Evolutionary conservation across 2,329 filamentous ascomycete species (phyloP).

Genomic region (Claviceps maximensis): DNA sequence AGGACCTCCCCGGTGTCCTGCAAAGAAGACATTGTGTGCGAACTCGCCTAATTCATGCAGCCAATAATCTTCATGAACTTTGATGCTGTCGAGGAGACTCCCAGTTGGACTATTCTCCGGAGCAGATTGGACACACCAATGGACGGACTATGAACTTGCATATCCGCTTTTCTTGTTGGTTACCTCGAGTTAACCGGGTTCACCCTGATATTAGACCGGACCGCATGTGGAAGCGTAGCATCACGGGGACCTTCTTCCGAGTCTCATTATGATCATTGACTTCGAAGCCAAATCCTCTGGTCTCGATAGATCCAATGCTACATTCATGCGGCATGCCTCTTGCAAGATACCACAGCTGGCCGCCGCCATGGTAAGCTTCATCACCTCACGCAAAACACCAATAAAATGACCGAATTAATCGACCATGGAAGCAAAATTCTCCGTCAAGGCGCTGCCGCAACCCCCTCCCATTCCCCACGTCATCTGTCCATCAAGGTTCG

Average conservation of each 20-base stretch:
- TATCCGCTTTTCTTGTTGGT: neutral
- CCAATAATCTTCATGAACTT: no score
- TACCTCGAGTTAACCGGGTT: neutral
- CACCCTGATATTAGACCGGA: neutral
- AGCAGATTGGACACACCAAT: neutral
- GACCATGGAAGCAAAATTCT: constrained; percentile 1
- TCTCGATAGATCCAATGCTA: neutral
- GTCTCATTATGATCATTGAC: neutral
- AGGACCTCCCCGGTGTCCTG: neutral
- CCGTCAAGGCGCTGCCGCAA: neutral
- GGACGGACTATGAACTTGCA: neutral
- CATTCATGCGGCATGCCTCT: neutral
- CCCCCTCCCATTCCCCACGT: neutral
- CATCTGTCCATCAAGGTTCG: constrained; percentile 7
- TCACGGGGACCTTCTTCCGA: neutral
- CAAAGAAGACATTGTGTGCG: neutral
- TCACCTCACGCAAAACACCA: neutral
- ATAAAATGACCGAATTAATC: neutral
- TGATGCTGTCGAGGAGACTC: neutral
- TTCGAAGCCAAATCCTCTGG: neutral
- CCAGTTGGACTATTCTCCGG: neutral
- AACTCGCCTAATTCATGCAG: neutral
- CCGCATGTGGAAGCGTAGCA: neutral
- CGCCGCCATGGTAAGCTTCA: neutral
- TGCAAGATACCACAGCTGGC: neutral